These are phyloP conservation scores for Gentiana dahurica DNA, from an alignment of 257 asterid genomes.

Conservation along the genomic window DNA sequence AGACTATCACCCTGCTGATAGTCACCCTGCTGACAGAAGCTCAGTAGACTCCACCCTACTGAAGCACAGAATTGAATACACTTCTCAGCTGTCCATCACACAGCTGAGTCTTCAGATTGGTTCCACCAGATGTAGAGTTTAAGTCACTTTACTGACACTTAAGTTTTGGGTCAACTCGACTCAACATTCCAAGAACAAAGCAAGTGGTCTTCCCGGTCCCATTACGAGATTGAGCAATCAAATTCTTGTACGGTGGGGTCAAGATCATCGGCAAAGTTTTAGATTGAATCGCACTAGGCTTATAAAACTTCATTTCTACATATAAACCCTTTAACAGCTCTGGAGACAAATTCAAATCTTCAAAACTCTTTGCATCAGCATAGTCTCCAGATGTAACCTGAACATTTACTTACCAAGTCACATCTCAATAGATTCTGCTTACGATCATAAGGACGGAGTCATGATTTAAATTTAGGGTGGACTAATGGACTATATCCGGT, in stretches of 20 bases:
- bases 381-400: constrained; percentile 76
- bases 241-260: constrained; percentile 70
- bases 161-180: constrained; percentile 65
- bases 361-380: constrained; percentile 65
- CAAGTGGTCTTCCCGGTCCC: constrained; percentile 98
- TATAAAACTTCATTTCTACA: constrained; percentile 71
- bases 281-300: constrained; percentile 79
- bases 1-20: no score
- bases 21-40: no score
- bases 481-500: no score
- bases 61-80: no score
- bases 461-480: no score
- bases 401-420: constrained; percentile 4
- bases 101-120: no score
- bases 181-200: constrained; percentile 94
- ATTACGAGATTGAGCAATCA: constrained; percentile 95
- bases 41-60: no score
- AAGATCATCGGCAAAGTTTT: constrained; percentile 88
- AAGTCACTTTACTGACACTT: no score
- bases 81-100: no score
- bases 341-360: constrained; percentile 65
- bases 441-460: no score
- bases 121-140: no score
- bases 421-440: background rate
- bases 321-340: constrained; percentile 79